Conservation (phyloP, 1,284 basidiomycete genomes). For the Athelia sp. region DNA sequence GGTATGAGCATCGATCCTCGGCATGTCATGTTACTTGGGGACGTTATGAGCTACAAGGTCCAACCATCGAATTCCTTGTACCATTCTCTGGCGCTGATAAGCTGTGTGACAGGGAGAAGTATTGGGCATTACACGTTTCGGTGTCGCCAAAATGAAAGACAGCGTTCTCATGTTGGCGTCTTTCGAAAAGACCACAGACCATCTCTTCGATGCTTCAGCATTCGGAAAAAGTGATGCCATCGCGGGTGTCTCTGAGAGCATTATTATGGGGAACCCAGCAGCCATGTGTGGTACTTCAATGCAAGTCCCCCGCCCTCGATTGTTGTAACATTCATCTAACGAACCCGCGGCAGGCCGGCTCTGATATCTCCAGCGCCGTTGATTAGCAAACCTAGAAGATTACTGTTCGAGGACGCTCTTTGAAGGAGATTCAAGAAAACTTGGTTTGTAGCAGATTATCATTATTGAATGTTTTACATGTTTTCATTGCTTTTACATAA, state of each 20-base stretch:
- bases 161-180: slow-evolving; percentile 98
- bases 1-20: slow-evolving; percentile 99
- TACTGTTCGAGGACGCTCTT: slow-evolving; percentile 54
- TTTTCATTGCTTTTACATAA: no score
- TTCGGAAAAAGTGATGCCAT: slow-evolving; percentile 96
- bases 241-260: slow-evolving; percentile 96
- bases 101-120: slow-evolving; percentile 76
- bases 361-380: slow-evolving; percentile 49
- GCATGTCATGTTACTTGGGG: slow-evolving; percentile 97
- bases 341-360: slow-evolving; percentile 39
- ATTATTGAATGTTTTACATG: no score
- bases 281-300: slow-evolving; percentile 93
- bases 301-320: slow-evolving; percentile 39
- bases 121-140: slow-evolving; percentile 97
- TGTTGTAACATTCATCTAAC: slow-evolving; percentile 3
- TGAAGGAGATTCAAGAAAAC: slow-evolving; percentile 20
- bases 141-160: slow-evolving; percentile 99
- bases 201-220: slow-evolving; percentile 96
- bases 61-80: slow-evolving; percentile 7
- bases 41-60: slow-evolving; percentile 99
- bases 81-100: neutral
- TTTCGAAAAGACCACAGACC: slow-evolving; percentile 99
- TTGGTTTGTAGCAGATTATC: no score
- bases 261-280: slow-evolving; percentile 99
- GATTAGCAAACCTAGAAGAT: slow-evolving; percentile 45